phyloP scores from a whole-genome alignment of 148 eudicot genomes.

The Simmondsia chinensis region DNA sequence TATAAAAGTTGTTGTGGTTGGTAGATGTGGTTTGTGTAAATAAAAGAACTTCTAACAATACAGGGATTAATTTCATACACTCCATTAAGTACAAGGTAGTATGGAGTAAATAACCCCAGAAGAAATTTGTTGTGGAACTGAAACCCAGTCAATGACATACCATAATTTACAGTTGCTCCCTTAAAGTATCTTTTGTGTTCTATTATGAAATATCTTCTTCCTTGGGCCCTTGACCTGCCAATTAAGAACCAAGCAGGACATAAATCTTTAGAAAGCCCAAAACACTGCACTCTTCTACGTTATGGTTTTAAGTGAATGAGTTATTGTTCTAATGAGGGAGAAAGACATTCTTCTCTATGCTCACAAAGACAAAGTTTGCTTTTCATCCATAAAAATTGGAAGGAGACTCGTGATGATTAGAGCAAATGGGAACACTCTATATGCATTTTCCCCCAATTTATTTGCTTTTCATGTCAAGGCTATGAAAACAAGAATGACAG shows the following conservation, averaged over 20 bases:
- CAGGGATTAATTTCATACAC: no score
- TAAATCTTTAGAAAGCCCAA: constrained; percentile 29
- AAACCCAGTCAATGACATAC: constrained; percentile 46
- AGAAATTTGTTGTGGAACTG: constrained; percentile 12
- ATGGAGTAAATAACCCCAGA: no score
- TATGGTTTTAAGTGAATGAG: background rate
- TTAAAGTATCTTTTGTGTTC: constrained; percentile 41
- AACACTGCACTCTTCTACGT: constrained; percentile 3
- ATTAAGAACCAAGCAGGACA: constrained; percentile 55
- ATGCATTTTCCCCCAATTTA: no score
- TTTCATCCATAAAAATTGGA: no score
- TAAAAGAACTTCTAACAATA: no score
- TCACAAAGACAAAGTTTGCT: background rate
- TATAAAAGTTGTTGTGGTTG: no score
- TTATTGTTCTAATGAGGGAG: background rate
- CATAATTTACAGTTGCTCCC: constrained; percentile 37
- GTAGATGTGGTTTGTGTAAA: no score
- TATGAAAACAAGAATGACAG: no score
- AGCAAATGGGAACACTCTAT: no score
- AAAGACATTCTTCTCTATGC: background rate
- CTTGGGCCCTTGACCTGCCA: constrained; percentile 84
- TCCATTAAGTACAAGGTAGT: no score
- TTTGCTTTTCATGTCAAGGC: no score
- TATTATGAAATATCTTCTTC: constrained; percentile 60
- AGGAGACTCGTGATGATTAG: no score